Base-by-base conservation (phyloP, 2,329 filamentous ascomycete species). In the Aspergillus ruber region DNA sequence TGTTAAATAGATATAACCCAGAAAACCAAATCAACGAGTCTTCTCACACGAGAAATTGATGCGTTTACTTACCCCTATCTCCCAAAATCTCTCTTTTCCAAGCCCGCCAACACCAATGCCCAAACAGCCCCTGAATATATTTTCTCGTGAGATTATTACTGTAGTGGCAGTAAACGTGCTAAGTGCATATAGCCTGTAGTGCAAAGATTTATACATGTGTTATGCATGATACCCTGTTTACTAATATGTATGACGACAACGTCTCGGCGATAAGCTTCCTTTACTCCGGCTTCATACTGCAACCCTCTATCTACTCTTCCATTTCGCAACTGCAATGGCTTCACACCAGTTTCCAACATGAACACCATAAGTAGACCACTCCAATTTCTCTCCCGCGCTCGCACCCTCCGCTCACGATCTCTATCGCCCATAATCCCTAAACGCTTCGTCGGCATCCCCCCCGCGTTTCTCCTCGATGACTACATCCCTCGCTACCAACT, bases 401-500 rank as follows among this genome's bases (percentile, higher is more conserved):
- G 15, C 17, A 17, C 36, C 1, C 4, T 39, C 18, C 17, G 9
- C 6, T 10, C 10, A 15, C 15, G 3, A 7, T 18, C 17, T 18
- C 10, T 12, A 20, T 12, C 10, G 3, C 36, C 36, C 17, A 15
- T 39, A 15, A 39, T 39, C 38, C 39, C 51, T 5, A 60, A 51
- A 43, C 71, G 73, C 33, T 54, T 43, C 44, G 66, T 79, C 25
- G 72, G 78, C 51, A 76, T 82, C 27, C 77, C 79, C 6, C 78
- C 79, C 6, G 79, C 79, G 8, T 93, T 87, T 64, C 77, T 93
- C 17, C 78, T 93, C 2, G 79, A 83, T 59, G 82, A 86, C 61
- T 88, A 93, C 65, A 80, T 79, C 10, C 87, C 88, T 1, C 80
- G 84, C 43, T 90, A 90, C 62, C 78, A 84, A 56, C 74, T 80